Percentiles rank a stretch among this genome's conserved stretches.
phyloP scores from a whole-genome alignment of 2,329 filamentous ascomycete species.

The Alternaria postmessia region DNA sequence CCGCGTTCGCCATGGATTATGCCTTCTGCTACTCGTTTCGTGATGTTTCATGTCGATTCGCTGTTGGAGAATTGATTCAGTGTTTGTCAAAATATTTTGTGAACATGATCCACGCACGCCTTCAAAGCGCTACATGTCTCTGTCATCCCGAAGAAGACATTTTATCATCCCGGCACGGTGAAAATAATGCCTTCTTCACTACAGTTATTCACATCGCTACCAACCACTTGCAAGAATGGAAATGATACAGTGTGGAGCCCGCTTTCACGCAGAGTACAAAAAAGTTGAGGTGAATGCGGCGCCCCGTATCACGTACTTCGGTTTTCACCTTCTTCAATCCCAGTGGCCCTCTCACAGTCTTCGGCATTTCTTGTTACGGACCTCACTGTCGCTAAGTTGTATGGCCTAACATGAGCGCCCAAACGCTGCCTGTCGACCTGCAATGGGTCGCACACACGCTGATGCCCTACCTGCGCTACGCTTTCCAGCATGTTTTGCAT shows the following conservation, averaged over 20 bases:
- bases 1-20: too few species aligned
- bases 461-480: conserved; percentile 20
- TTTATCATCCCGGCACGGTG: not conserved
- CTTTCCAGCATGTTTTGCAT: conserved; percentile 13
- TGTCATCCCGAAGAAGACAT: not conserved
- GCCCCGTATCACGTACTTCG: not conserved
- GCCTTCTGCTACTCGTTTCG: not conserved
- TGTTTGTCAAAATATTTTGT: not conserved
- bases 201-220: not conserved
- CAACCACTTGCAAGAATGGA: not conserved
- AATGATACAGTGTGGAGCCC: not conserved
- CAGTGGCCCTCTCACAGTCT: too few species aligned
- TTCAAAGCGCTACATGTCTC: not conserved
- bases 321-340: not conserved
- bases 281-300: not conserved
- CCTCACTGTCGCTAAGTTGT: not conserved
- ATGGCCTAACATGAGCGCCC: conserved; percentile 6
- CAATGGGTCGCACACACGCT: conserved; percentile 20
- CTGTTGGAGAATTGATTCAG: not conserved
- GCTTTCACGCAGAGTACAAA: not conserved
- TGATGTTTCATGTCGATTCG: not conserved
- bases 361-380: not conserved
- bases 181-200: not conserved
- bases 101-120: not conserved
- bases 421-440: conserved; percentile 9